phyloP scores from a whole-genome alignment of 805 yeast genomes.

The Saccharomycopsis babjevae region DNA sequence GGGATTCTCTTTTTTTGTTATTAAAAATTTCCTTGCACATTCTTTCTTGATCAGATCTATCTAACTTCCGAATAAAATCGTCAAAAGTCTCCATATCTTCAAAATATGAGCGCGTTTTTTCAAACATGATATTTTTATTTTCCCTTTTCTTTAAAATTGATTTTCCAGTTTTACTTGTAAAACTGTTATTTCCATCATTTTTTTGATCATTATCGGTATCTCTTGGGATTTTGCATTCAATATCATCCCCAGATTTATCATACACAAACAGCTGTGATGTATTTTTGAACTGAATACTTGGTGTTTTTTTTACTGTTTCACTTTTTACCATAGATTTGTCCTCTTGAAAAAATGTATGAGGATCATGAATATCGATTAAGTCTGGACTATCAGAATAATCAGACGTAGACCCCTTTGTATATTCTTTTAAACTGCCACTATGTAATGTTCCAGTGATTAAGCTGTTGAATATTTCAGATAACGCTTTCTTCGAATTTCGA shows the following conservation, averaged over 20 bases:
- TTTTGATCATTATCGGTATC: neutral
- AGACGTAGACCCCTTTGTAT: neutral
- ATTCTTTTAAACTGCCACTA: neutral
- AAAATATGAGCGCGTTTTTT: conserved; percentile 12
- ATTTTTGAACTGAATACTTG: conserved; percentile 12
- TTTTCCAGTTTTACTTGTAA: neutral
- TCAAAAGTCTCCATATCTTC: conserved; percentile 16
- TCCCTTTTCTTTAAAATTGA: conserved; percentile 16
- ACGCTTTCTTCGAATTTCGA: conserved; percentile 4
- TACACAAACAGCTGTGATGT: conserved; percentile 13
- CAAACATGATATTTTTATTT: conserved; percentile 12
- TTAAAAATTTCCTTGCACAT: conserved; percentile 9
- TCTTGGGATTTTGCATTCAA: neutral
- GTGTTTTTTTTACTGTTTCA: neutral
- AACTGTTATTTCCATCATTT: neutral
- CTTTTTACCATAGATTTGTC: neutral
- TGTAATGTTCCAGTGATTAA: conserved; percentile 5
- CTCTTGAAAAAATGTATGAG: neutral
- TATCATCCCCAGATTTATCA: neutral
- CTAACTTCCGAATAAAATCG: conserved; percentile 16
- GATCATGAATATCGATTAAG: neutral
- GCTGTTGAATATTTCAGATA: conserved; percentile 4
- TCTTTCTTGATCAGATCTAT: conserved; percentile 13
- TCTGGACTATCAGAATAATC: neutral
- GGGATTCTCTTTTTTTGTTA: conserved; percentile 11